Conservation (phyloP, 2,329 filamentous ascomycete genomes). For the Cladophialophora yegresii region DNA sequence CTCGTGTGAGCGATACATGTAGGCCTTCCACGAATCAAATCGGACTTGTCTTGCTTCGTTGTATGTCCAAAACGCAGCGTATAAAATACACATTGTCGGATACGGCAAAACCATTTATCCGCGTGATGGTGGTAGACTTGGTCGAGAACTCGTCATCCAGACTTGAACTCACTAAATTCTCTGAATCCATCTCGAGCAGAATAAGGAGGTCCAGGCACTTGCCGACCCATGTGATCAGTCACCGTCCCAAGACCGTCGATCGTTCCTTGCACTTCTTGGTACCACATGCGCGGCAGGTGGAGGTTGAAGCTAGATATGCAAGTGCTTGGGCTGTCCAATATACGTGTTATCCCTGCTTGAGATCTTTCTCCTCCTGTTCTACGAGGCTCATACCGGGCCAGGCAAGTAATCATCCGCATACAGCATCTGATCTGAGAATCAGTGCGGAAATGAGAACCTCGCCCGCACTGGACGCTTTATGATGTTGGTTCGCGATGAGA, state of each 20-base stretch:
- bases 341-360: not conserved
- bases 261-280: constrained; percentile 3
- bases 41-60: not conserved
- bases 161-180: not conserved
- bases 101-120: not conserved
- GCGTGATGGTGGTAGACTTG: not conserved
- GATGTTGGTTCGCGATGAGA: not conserved
- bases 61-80: not conserved
- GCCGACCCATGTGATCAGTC: constrained; percentile 6
- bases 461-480: not conserved
- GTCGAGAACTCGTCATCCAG: no score
- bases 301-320: constrained; percentile 9
- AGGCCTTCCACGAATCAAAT: not conserved
- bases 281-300: not conserved
- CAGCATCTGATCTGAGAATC: not conserved
- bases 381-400: not conserved
- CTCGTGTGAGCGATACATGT: not conserved
- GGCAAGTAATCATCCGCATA: not conserved
- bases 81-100: not conserved
- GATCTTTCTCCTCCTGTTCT: not conserved
- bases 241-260: not conserved
- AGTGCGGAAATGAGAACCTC: not conserved
- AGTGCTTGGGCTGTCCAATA: not conserved
- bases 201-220: constrained; percentile 4
- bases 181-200: not conserved